Evolutionary conservation across 2,329 filamentous ascomycete species (phyloP).

Genomic region (Botrytis aclada): DNA sequence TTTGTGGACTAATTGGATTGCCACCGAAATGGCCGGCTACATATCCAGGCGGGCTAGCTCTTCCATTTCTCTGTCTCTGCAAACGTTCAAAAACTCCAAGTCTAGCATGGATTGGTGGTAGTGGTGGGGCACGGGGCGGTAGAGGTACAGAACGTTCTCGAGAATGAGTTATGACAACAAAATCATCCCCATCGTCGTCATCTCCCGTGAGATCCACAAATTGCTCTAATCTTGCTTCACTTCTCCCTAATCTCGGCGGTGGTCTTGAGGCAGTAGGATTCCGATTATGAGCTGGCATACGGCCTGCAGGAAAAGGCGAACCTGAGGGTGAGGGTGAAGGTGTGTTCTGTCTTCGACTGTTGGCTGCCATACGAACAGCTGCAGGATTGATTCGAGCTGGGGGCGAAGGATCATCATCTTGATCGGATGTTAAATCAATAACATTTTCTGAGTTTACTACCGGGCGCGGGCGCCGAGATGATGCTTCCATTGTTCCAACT

Average conservation of each 20-base stretch:
- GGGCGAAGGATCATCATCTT: slow-evolving; percentile 26
- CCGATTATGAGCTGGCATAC: not conserved
- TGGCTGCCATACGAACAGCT: not conserved
- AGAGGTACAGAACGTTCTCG: slow-evolving; percentile 17
- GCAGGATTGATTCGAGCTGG: slow-evolving; percentile 10
- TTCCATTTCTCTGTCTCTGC: not conserved
- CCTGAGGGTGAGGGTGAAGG: not conserved
- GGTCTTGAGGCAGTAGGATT: slow-evolving; percentile 22
- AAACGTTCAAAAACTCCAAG: not conserved
- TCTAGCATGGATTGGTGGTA: not conserved
- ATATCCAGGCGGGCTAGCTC: not conserved
- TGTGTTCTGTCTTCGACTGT: slow-evolving; percentile 10
- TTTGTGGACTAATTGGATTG: not conserved
- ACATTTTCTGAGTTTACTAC: slow-evolving; percentile 35
- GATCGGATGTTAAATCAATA: slow-evolving; percentile 38
- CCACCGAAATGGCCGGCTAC: not conserved
- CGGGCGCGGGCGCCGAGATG: slow-evolving; percentile 30
- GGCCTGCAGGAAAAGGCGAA: not conserved
- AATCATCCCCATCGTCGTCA: slow-evolving; percentile 39
- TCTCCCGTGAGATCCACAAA: slow-evolving; percentile 52
- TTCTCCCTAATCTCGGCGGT: slow-evolving; percentile 30
- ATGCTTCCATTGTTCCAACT: slow-evolving; percentile 30
- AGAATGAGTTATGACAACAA: slow-evolving; percentile 17
- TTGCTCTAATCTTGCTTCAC: slow-evolving; percentile 30
- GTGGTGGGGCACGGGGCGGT: not conserved